Evolutionary conservation across 495 filamentous ascomycete genomes (phyloP).

Genomic region (Eremomyces bilateralis): DNA sequence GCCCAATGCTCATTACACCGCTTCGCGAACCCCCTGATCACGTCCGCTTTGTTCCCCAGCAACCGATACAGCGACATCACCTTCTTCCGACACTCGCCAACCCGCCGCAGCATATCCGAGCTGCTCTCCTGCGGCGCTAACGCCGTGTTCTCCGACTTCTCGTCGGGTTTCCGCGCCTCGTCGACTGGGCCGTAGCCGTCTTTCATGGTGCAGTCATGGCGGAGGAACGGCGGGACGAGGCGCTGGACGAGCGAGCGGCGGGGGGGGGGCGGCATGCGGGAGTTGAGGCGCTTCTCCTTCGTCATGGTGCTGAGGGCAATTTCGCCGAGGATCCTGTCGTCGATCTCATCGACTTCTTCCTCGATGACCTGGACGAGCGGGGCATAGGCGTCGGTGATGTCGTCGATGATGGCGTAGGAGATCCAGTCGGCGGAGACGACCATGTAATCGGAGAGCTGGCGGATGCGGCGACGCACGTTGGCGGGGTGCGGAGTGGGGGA

Average conservation of each 20-base stretch:
- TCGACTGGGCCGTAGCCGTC: background rate
- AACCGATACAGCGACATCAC: conserved; percentile 88
- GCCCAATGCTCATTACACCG: conserved; percentile 97
- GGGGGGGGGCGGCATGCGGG: background rate
- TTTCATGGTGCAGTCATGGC: no score
- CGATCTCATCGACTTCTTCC: conserved; percentile 23
- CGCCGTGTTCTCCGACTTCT: conserved; percentile 21
- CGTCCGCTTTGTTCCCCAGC: conserved; percentile 91
- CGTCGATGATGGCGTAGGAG: conserved; percentile 91
- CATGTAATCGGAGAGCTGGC: conserved; percentile 85
- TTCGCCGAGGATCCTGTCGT: conserved; percentile 32
- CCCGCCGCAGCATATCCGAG: conserved; percentile 65
- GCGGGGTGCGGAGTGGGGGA: conserved; percentile 80
- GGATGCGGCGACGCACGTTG: conserved; percentile 81
- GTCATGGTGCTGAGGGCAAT: conserved; percentile 27
- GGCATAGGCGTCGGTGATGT: conserved; percentile 89
- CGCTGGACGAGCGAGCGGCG: background rate
- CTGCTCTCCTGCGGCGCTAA: conserved; percentile 18
- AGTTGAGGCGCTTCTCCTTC: conserved; percentile 5
- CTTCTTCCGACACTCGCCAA: conserved; percentile 87
- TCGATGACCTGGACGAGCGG: conserved; percentile 70
- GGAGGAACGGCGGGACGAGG: background rate
- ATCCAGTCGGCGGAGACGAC: conserved; percentile 93
- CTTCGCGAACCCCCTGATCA: conserved; percentile 98
- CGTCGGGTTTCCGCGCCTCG: conserved; percentile 1